phyloP scores from a whole-genome alignment of 225 moss, liverwort and hornwort genomes.

The Straminergon stramineum region DNA sequence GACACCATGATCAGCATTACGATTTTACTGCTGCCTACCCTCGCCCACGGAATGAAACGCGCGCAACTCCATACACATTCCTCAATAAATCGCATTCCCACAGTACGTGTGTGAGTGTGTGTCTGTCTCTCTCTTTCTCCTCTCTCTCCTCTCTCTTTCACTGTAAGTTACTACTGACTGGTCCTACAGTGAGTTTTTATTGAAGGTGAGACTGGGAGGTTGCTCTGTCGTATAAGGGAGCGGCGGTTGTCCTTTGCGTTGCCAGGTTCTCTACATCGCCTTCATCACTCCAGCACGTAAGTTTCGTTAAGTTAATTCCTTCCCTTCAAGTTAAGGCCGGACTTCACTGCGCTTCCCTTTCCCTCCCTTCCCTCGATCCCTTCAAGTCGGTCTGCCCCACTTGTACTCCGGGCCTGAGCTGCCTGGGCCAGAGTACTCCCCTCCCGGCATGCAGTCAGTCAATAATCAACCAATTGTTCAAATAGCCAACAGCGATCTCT shows the following conservation, averaged over 20 bases:
- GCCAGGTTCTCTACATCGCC: constrained; percentile 12
- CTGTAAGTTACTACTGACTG: neutral
- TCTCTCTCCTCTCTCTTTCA: neutral
- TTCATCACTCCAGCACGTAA: neutral
- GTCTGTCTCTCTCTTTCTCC: no score
- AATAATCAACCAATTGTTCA: constrained; percentile 2
- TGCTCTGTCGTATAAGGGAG: neutral
- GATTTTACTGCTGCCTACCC: neutral
- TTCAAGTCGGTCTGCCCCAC: neutral
- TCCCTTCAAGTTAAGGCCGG: neutral
- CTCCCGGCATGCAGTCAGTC: neutral
- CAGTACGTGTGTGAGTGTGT: neutral
- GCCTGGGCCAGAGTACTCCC: neutral
- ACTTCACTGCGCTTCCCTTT: neutral
- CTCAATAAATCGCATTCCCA: neutral
- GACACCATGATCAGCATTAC: constrained; percentile 2
- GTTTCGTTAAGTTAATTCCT: neutral
- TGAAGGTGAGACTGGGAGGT: neutral
- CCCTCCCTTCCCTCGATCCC: neutral
- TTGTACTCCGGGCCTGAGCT: neutral
- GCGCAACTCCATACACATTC: neutral
- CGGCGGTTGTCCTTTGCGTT: constrained; percentile 22
- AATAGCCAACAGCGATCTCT: neutral
- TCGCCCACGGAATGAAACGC: neutral
- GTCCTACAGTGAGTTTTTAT: neutral